phyloP scores from a whole-genome alignment of 306 rosid genomes.

The Trifolium dubium region DNA sequence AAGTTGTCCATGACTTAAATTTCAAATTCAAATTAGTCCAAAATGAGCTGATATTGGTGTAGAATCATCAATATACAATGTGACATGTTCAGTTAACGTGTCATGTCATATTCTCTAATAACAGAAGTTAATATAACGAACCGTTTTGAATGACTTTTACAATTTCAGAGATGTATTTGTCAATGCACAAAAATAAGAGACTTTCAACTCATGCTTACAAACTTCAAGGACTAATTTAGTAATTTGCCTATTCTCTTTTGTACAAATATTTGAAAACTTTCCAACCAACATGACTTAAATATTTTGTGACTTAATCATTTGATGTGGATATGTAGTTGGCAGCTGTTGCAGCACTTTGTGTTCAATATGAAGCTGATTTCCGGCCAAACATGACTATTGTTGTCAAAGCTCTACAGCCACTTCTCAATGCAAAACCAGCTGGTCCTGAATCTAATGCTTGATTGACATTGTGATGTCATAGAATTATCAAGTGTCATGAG shows the following conservation, averaged over 20 bases:
- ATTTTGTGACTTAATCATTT: slow-evolving; percentile 33
- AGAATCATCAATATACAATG: no score
- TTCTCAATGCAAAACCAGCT: slow-evolving; percentile 81
- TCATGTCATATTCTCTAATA: no score
- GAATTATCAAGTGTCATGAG: not conserved
- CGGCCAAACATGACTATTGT: slow-evolving; percentile 98
- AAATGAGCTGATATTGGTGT: no score
- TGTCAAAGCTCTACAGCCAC: slow-evolving; percentile 96
- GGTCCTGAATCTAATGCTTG: slow-evolving; percentile 69
- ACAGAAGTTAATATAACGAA: no score
- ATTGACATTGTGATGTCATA: slow-evolving; percentile 7
- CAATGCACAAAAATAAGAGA: no score
- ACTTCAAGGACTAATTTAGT: no score
- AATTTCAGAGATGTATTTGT: not conserved
- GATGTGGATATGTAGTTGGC: slow-evolving; percentile 70
- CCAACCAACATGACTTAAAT: not conserved
- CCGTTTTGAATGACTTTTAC: no score
- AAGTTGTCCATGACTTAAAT: no score
- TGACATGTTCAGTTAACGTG: no score
- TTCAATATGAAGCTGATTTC: slow-evolving; percentile 97
- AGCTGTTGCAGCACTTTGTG: slow-evolving; percentile 98
- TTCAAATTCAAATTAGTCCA: no score
- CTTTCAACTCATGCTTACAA: no score
- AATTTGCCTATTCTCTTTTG: no score
- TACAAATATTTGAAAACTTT: not conserved